A percentile compares a stretch with the other conserved stretches of the same genome.
These are phyloP conservation scores for Maudiozyma humilis DNA, from an alignment of 1,139 yeast species.

Conservation along the genomic window DNA sequence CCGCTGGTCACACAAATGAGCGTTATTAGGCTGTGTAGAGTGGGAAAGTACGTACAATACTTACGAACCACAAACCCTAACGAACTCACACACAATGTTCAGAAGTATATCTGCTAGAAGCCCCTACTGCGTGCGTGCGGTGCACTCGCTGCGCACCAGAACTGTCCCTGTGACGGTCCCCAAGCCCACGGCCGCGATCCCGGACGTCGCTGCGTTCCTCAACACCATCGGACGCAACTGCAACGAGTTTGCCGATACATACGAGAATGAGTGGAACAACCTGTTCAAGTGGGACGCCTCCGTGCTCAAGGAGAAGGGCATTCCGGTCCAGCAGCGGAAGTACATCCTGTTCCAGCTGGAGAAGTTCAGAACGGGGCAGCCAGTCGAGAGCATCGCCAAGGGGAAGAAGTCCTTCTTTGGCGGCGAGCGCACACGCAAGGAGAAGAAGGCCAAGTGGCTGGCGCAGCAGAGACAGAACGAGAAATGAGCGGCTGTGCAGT, in stretches of 20 bases:
- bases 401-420: constrained; percentile 74
- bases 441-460: constrained; percentile 57
- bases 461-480: constrained; percentile 49
- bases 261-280: constrained; percentile 65
- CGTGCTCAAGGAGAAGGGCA: constrained; percentile 68
- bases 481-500: not conserved
- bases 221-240: constrained; percentile 67
- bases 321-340: constrained; percentile 64
- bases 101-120: not conserved
- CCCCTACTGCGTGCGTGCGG: not conserved
- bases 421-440: constrained; percentile 76
- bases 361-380: constrained; percentile 48
- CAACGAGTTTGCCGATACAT: constrained; percentile 57
- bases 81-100: not conserved
- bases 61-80: not conserved
- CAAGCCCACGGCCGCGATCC: constrained; percentile 44
- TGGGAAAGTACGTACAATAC: too few relatives aligned
- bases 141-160: constrained; percentile 3
- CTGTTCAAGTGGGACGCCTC: constrained; percentile 50
- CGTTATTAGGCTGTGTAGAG: too few relatives aligned
- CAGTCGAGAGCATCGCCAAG: constrained; percentile 48
- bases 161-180: constrained; percentile 30
- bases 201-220: constrained; percentile 68
- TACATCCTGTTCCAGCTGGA: constrained; percentile 42
- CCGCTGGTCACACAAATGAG: too few relatives aligned